A percentile compares a stretch with the other conserved stretches of the same genome.
Evolutionary conservation across 1,139 yeast genomes (phyloP).

Genomic region (Suhomyces guaymorum): DNA sequence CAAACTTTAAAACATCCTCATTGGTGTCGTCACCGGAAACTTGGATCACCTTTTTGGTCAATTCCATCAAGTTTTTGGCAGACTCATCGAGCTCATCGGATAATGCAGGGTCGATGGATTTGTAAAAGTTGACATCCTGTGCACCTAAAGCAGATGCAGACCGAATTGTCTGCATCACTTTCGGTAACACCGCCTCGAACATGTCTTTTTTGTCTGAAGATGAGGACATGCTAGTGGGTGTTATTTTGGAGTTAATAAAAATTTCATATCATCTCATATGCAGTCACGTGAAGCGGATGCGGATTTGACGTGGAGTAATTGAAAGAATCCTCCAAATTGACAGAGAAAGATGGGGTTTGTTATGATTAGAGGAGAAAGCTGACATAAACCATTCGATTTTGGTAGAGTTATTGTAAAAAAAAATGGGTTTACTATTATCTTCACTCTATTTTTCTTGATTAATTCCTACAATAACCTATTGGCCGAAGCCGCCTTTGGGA

Average conservation of each 20-base stretch:
- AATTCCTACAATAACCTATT: no score
- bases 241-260: conserved; percentile 1
- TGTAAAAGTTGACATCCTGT: conserved; percentile 76
- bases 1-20: conserved; percentile 31
- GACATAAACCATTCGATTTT: no score
- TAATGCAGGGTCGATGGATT: conserved; percentile 60
- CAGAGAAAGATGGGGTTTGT: background rate
- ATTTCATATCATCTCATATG: conserved; percentile 4
- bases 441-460: no score
- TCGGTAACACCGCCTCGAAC: conserved; percentile 36
- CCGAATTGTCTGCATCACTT: conserved; percentile 58
- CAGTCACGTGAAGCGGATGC: conserved; percentile 5
- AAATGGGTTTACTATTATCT: no score
- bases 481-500: no score
- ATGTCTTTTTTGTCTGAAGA: conserved; percentile 10
- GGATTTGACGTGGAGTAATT: no score
- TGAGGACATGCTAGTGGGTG: conserved; percentile 3
- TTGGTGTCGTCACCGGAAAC: conserved; percentile 33
- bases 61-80: conserved; percentile 46
- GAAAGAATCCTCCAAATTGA: no score
- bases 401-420: no score
- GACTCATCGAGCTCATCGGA: conserved; percentile 44
- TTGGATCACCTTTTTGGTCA: conserved; percentile 55
- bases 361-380: no score
- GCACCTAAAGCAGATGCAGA: conserved; percentile 73